Evolutionary conservation across 2,329 filamentous ascomycete species (phyloP).

Genomic region (Ceratocystis papillata): DNA sequence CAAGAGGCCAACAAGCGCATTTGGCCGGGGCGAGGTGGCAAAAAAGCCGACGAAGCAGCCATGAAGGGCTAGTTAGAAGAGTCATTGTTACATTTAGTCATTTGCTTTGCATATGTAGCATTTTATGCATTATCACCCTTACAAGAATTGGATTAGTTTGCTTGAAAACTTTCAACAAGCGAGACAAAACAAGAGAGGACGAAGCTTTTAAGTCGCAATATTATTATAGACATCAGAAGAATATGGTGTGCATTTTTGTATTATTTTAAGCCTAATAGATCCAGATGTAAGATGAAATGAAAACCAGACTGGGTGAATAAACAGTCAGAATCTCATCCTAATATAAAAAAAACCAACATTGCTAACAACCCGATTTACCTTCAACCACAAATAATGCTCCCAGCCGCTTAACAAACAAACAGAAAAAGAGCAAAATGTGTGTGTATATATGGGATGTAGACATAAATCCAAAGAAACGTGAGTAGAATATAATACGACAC

Average conservation of each 20-base stretch:
- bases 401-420: background rate
- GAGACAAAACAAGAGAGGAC: background rate
- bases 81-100: slow-evolving; percentile 2
- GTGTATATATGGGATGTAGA: background rate
- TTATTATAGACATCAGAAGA: background rate
- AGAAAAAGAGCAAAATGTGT: background rate
- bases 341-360: background rate
- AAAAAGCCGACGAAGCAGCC: slow-evolving; percentile 1
- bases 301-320: background rate
- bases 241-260: background rate
- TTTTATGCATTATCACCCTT: slow-evolving; percentile 8
- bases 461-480: background rate
- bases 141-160: background rate
- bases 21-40: slow-evolving; percentile 20
- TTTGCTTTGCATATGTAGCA: slow-evolving; percentile 9
- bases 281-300: background rate
- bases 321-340: background rate
- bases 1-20: slow-evolving; percentile 34
- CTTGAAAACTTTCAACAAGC: background rate
- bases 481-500: background rate
- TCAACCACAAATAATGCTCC: background rate
- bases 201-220: background rate
- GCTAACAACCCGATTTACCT: background rate
- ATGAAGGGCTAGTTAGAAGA: background rate
- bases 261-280: background rate